These are phyloP conservation scores for Erigeron philadelphicus DNA, from an alignment of 140 eudicot species.

Conservation along the genomic window DNA sequence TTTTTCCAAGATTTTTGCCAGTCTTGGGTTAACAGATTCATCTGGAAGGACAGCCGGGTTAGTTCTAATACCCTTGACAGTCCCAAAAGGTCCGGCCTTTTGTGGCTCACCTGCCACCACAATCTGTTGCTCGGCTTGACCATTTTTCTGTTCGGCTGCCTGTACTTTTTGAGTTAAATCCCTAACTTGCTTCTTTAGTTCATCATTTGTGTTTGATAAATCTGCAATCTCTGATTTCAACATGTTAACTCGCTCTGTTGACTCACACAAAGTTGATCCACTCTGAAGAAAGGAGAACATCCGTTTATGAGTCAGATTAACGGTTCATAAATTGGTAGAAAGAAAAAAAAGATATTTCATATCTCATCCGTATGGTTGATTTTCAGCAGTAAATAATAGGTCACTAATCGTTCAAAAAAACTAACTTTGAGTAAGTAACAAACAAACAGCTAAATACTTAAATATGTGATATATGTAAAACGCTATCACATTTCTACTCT, in stretches of 20 bases:
- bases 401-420: slow-evolving; percentile 9
- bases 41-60: slow-evolving; percentile 68
- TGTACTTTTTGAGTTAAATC: slow-evolving; percentile 58
- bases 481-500: not conserved
- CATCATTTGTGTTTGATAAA: slow-evolving; percentile 45
- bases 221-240: slow-evolving; percentile 49
- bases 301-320: not conserved
- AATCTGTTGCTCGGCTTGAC: slow-evolving; percentile 49
- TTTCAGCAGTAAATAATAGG: slow-evolving; percentile 11
- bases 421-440: slow-evolving; percentile 6
- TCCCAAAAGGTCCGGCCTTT: slow-evolving; percentile 82
- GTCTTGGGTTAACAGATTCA: slow-evolving; percentile 63
- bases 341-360: not conserved
- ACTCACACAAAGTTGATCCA: slow-evolving; percentile 49
- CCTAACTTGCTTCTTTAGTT: slow-evolving; percentile 55
- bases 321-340: not conserved
- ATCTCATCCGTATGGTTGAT: slow-evolving; percentile 6
- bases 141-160: slow-evolving; percentile 52
- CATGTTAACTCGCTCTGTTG: slow-evolving; percentile 40
- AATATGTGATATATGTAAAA: not conserved
- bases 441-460: not conserved
- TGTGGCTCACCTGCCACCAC: slow-evolving; percentile 41
- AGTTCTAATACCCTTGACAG: slow-evolving; percentile 63
- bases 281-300: slow-evolving; percentile 26
- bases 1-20: slow-evolving; percentile 57